These are phyloP conservation scores for Sporothrix mexicana DNA, from an alignment of 2,329 filamentous ascomycete genomes.

Conservation along the genomic window DNA sequence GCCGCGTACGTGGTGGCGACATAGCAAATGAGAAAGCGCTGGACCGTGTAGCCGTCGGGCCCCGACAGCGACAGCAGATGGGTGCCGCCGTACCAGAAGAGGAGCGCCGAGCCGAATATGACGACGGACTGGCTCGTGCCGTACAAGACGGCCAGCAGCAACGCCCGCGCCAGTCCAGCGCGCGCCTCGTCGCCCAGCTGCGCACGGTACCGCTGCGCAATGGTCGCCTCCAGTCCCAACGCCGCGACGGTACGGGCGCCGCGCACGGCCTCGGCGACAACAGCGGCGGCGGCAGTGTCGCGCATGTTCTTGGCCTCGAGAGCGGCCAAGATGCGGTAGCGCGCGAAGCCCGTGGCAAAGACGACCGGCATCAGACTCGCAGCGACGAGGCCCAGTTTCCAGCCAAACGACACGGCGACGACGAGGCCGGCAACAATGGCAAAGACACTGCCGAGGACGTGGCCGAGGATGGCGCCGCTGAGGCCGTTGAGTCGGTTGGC, in stretches of 20 bases:
- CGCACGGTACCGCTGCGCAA: constrained; percentile 71
- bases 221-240: constrained; percentile 82
- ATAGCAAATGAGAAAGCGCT: constrained; percentile 92
- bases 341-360: constrained; percentile 18
- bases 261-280: constrained; percentile 89
- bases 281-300: constrained; percentile 69
- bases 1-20: constrained; percentile 85
- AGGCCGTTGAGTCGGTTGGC: constrained; percentile 89
- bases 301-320: constrained; percentile 25
- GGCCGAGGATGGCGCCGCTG: constrained; percentile 71
- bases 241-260: constrained; percentile 92
- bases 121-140: constrained; percentile 81
- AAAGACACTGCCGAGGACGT: constrained; percentile 73
- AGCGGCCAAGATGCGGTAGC: constrained; percentile 19
- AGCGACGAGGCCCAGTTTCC: constrained; percentile 48
- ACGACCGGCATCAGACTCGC: constrained; percentile 26
- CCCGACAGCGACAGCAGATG: constrained; percentile 66
- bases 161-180: constrained; percentile 71
- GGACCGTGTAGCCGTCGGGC: constrained; percentile 69
- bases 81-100: constrained; percentile 87
- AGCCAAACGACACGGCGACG: constrained; percentile 48
- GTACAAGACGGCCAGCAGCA: constrained; percentile 79
- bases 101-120: constrained; percentile 81
- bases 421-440: constrained; percentile 75
- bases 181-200: constrained; percentile 70